These are phyloP conservation scores for Penicillium manginii DNA, from an alignment of 495 filamentous ascomycete genomes.

Conservation along the genomic window DNA sequence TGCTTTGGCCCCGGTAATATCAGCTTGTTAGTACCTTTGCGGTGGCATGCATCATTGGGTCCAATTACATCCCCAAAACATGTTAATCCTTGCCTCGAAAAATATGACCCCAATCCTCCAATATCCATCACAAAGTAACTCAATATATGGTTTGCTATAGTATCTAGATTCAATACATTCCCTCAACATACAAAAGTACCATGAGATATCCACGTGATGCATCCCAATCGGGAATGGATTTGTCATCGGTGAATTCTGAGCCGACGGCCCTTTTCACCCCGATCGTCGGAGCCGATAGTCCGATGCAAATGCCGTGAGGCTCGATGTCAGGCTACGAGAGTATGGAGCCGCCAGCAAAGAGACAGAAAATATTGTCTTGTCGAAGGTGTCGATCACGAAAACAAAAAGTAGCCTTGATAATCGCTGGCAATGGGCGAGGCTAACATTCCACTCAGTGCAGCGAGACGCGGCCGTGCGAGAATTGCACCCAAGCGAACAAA, in stretches of 20 bases:
- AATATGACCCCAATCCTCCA: too few species aligned
- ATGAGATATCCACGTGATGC: neutral
- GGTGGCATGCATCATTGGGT: too few species aligned
- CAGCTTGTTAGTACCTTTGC: too few species aligned
- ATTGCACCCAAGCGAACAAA: conserved; percentile 14
- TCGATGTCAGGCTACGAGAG: neutral
- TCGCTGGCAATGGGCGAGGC: neutral
- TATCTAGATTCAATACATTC: too few species aligned
- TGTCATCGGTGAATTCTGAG: neutral
- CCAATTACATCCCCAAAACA: too few species aligned
- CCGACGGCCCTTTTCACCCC: conserved; percentile 9
- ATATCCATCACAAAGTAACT: too few species aligned
- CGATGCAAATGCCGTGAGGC: neutral
- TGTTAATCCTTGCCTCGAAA: too few species aligned
- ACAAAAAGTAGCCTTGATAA: conserved; percentile 16
- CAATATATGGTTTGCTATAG: too few species aligned
- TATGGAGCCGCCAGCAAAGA: conserved; percentile 7
- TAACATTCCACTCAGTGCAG: conserved; percentile 14
- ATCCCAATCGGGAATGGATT: neutral
- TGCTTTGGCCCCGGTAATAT: too few species aligned
- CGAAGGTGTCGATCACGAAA: conserved; percentile 22
- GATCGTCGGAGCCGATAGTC: conserved; percentile 3
- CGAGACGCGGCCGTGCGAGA: conserved; percentile 17
- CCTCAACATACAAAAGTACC: too few species aligned
- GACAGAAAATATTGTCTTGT: conserved; percentile 17